Percentiles rank a stretch among this genome's conserved stretches.
These are phyloP conservation scores for Barbarea vulgaris DNA, from an alignment of 345 rosid genomes.

Conservation along the genomic window DNA sequence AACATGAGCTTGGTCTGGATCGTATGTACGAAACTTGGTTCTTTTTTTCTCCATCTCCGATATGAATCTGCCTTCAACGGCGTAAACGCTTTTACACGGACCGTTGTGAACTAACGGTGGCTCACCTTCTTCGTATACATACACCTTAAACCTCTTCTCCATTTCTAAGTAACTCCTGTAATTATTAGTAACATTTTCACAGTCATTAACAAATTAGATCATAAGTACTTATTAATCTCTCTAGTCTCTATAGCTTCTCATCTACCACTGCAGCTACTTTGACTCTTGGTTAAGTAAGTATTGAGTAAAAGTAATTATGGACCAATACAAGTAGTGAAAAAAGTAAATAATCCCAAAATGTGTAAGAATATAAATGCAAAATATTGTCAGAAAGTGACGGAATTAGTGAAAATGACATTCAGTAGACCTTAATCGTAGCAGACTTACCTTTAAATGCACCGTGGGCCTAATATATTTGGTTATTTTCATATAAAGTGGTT, in stretches of 20 bases:
- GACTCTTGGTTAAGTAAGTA: conserved; percentile 27
- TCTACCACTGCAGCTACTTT: conserved; percentile 35
- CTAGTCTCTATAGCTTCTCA: neutral
- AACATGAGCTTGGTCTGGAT: conserved; percentile 62
- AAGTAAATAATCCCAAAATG: neutral
- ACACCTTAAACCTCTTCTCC: conserved; percentile 89
- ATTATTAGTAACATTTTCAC: neutral
- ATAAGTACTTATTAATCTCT: too few relatives aligned
- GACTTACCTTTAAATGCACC: conserved; percentile 8
- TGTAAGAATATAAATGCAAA: neutral
- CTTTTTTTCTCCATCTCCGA: conserved; percentile 66
- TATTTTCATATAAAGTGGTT: neutral
- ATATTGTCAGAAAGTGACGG: neutral
- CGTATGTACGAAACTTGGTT: conserved; percentile 55
- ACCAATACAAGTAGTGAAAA: conserved; percentile 19
- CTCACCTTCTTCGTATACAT: conserved; percentile 83
- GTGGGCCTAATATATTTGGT: conserved; percentile 1
- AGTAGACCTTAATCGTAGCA: conserved; percentile 16
- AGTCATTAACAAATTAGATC: too few relatives aligned
- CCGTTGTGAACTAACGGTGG: conserved; percentile 75
- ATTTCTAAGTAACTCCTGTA: conserved; percentile 79
- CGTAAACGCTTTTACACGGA: conserved; percentile 80
- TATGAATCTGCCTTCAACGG: conserved; percentile 88
- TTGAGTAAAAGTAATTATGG: conserved; percentile 31
- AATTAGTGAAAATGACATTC: conserved; percentile 22